These are phyloP conservation scores for Pseudoneurospora amorphoporcata DNA, from an alignment of 495 filamentous ascomycete genomes.

Conservation along the genomic window DNA sequence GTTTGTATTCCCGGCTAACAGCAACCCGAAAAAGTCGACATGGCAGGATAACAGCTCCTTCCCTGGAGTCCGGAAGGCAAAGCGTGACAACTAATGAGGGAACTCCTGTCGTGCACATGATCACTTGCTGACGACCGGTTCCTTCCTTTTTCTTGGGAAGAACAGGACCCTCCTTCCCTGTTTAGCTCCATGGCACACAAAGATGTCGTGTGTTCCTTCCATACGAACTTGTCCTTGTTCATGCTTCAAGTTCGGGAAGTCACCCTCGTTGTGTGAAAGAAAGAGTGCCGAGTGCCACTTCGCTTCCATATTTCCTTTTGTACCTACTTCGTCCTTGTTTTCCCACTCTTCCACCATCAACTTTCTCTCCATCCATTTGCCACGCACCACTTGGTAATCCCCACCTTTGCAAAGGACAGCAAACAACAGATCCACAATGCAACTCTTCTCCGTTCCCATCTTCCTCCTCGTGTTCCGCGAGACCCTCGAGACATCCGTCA, in stretches of 20 bases:
- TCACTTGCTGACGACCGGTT: background rate
- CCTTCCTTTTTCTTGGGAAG: background rate
- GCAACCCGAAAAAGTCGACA: background rate
- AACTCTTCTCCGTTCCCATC: conserved; percentile 58
- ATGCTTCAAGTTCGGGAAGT: background rate
- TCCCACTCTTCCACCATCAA: background rate
- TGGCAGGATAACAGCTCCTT: background rate
- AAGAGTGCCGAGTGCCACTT: background rate
- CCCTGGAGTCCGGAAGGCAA: background rate
- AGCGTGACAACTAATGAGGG: background rate
- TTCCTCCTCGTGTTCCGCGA: conserved; percentile 87
- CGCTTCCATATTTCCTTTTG: background rate
- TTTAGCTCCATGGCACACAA: background rate
- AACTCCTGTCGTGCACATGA: background rate
- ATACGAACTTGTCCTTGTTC: background rate
- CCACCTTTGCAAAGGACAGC: background rate
- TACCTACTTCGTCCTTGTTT: background rate
- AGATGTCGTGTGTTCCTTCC: background rate
- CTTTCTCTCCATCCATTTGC: background rate
- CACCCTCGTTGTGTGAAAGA: background rate
- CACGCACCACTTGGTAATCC: too few species aligned
- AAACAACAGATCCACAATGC: conserved; percentile 26
- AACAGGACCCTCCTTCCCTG: background rate
- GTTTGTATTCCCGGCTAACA: background rate
- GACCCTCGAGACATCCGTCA: conserved; percentile 67